Evolutionary conservation across 768 basidiomycete genomes (phyloP).

Genomic region (Calocybe cyanea): DNA sequence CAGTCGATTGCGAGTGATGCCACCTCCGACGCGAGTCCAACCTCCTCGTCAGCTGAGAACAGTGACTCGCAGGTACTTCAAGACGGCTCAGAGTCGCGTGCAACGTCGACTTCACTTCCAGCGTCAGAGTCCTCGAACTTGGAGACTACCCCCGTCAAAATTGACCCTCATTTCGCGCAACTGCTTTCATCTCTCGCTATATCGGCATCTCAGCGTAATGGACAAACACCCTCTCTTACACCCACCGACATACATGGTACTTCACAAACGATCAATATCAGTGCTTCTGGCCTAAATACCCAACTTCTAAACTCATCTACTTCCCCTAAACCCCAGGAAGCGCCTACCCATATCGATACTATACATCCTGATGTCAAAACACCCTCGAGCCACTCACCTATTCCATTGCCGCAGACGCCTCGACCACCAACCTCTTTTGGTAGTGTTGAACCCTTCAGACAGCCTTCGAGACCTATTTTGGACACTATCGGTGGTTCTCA

Average conservation of each 20-base stretch:
- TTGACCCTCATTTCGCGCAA: slow-evolving; percentile 72
- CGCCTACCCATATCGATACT: slow-evolving; percentile 1
- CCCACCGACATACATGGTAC: neutral
- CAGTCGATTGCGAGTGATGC: slow-evolving; percentile 24
- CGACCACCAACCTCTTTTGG: slow-evolving; percentile 1
- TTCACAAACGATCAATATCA: too few relatives aligned
- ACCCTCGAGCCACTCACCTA: neutral
- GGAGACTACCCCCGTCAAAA: slow-evolving; percentile 27
- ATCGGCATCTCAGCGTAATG: slow-evolving; percentile 34
- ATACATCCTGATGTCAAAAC: neutral
- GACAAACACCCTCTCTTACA: slow-evolving; percentile 1
- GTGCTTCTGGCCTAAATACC: too few relatives aligned
- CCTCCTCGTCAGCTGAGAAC: slow-evolving; percentile 50
- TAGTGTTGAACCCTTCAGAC: neutral
- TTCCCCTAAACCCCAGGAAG: slow-evolving; percentile 1
- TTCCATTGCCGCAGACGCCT: slow-evolving; percentile 2
- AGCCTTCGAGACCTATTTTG: neutral
- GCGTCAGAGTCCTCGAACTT: slow-evolving; percentile 26
- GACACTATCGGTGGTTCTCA: neutral
- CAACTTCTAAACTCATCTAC: too few relatives aligned
- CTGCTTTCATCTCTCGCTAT: slow-evolving; percentile 59
- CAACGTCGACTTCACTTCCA: slow-evolving; percentile 27
- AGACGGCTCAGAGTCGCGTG: slow-evolving; percentile 41
- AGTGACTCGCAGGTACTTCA: slow-evolving; percentile 63
- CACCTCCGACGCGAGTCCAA: neutral